Percentiles rank a stretch among this genome's conserved stretches.
phyloP scores from a whole-genome alignment of 352 stramenopile species.

The Phytophthora pinifolia region DNA sequence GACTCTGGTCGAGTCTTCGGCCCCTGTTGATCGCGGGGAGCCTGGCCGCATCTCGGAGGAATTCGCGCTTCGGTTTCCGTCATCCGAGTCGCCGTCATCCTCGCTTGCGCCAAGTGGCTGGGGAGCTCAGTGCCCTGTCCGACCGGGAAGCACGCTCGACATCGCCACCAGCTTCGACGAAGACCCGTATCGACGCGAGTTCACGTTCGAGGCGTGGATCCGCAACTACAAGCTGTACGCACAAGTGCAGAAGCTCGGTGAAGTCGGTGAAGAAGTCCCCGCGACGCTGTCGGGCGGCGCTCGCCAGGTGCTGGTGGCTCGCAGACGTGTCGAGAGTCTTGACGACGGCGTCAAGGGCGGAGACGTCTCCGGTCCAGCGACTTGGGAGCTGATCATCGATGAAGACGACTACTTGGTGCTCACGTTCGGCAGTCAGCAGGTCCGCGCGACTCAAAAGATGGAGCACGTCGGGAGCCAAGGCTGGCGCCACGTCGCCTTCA shows the following conservation, averaged over 20 bases:
- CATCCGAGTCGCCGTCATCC: slow-evolving; percentile 4
- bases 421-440: slow-evolving; percentile 41
- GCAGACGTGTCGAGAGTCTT: slow-evolving; percentile 19
- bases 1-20: slow-evolving; percentile 51
- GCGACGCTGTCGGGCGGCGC: slow-evolving; percentile 9
- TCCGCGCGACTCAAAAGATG: slow-evolving; percentile 48
- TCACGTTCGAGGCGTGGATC: slow-evolving; percentile 79
- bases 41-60: slow-evolving; percentile 67
- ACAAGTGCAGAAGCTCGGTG: slow-evolving; percentile 28
- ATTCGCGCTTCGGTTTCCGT: slow-evolving; percentile 63
- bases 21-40: slow-evolving; percentile 75
- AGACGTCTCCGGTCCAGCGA: slow-evolving; percentile 26
- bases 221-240: slow-evolving; percentile 50
- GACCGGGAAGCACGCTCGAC: slow-evolving; percentile 62
- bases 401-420: slow-evolving; percentile 50
- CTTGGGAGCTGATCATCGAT: slow-evolving; percentile 51
- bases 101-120: slow-evolving; percentile 29
- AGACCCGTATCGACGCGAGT: slow-evolving; percentile 75
- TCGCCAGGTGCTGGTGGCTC: slow-evolving; percentile 25
- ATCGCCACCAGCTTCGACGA: slow-evolving; percentile 74
- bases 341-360: slow-evolving; percentile 24
- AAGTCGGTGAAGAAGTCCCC: slow-evolving; percentile 24
- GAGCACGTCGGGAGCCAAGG: slow-evolving; percentile 23
- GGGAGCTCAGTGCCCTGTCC: slow-evolving; percentile 53
- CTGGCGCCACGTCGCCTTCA: slow-evolving; percentile 78